Evolutionary conservation across 225 moss, liverwort and hornwort species (phyloP), one percentile per base, ranked within the genome.

Genomic region (Pleurozium schreberi): DNA sequence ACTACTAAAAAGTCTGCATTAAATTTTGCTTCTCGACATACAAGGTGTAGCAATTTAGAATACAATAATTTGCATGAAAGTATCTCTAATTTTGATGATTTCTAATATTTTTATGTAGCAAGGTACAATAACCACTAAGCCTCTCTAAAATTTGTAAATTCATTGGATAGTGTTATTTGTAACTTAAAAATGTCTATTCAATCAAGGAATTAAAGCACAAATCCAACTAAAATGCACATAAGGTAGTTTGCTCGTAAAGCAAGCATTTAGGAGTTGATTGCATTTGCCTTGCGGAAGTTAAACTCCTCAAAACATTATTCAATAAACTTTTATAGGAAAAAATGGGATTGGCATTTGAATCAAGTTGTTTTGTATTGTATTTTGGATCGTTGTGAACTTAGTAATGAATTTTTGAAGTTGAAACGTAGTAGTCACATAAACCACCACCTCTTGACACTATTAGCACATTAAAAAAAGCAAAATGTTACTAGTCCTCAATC

Each of bases 21-120:
- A 6, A 2, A 1, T 43, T 73, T 73, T 0, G 0, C 7, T 47
- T 30, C 6, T 73, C 18, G 18, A 4, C 1, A 4, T 18, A 30
- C 2, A 27, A 18, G 6, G 27, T 47, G 7, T 31, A 31, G 18
- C n/a, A n/a, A n/a, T 74, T 18, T 74, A 11, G 18, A 47, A 47
- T 74, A 28, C 7, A 31, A 47, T 18, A 31, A 10, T 3, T 31
- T 47, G 47, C 31, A 18, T 47, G 47, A 31, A 18, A 18, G 0
- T 45, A 4, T 45, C 47, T 45, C 47, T 3, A 18, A 73, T 45
- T 47, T 2, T 30, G 2, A 45, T 28, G 27, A 71, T 16, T 71
- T 45, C 1, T 2, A 45, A 6, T 27, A 43, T n/a, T 17, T 18
- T 18, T 18, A 11, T 74, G 6, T 73, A 45, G 18, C 30, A 47